Percentiles rank a stretch among this genome's conserved stretches.
Evolutionary conservation across 805 yeast genomes (phyloP).

Genomic region (Yamadazyma sp.): DNA sequence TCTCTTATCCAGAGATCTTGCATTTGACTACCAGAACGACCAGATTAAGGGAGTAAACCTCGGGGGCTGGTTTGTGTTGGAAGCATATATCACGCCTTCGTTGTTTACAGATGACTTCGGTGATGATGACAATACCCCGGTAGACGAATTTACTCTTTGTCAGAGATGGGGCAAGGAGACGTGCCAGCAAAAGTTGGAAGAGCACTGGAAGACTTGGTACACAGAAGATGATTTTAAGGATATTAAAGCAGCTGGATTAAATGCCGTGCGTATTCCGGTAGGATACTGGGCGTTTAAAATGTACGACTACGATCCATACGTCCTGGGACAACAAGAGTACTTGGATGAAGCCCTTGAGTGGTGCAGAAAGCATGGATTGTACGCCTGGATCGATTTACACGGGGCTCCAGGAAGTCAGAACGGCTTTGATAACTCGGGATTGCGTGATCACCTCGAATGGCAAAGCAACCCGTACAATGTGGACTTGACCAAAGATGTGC

Average conservation of each 20-base stretch:
- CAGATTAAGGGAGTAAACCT: constrained; percentile 68
- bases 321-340: constrained; percentile 73
- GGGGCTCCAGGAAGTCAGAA: constrained; percentile 98
- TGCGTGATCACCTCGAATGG: constrained; percentile 62
- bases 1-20: constrained; percentile 7
- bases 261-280: constrained; percentile 85
- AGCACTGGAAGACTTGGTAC: constrained; percentile 80
- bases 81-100: constrained; percentile 83
- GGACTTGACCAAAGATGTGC: constrained; percentile 53
- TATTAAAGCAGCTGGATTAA: constrained; percentile 66
- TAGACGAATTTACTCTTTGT: constrained; percentile 78
- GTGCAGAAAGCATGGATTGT: constrained; percentile 61
- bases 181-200: constrained; percentile 50
- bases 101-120: constrained; percentile 50
- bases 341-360: constrained; percentile 76
- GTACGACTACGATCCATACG: constrained; percentile 75
- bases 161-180: constrained; percentile 58
- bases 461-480: constrained; percentile 51
- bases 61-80: constrained; percentile 91
- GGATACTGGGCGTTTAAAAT: constrained; percentile 90
- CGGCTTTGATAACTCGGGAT: constrained; percentile 93
- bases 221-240: constrained; percentile 67
- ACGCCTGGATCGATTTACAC: constrained; percentile 90
- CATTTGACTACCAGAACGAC: constrained; percentile 34
- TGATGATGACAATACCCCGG: constrained; percentile 51